Evolutionary conservation across 805 yeast species (phyloP).

Genomic region (Yamadazyma philogaea): DNA sequence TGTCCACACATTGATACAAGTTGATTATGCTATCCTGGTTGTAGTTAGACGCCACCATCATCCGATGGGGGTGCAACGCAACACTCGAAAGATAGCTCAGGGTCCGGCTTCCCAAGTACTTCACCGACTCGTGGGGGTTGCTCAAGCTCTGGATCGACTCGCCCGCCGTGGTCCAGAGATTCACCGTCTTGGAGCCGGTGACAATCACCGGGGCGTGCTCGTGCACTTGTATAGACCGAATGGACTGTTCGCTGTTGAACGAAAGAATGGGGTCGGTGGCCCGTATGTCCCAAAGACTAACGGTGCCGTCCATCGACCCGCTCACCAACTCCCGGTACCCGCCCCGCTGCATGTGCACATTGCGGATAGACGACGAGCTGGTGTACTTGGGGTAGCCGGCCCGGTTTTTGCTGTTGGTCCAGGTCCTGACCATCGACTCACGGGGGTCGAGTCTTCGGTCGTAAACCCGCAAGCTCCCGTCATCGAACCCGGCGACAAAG

Average conservation of each 20-base stretch:
- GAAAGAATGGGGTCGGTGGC: constrained; percentile 63
- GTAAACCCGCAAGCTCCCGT: constrained; percentile 83
- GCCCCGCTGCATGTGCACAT: constrained; percentile 94
- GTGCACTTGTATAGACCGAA: constrained; percentile 76
- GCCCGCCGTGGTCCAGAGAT: constrained; percentile 85
- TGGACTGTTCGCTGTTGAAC: constrained; percentile 55
- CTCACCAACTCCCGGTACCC: constrained; percentile 87
- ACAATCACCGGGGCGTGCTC: constrained; percentile 96
- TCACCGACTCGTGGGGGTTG: constrained; percentile 37
- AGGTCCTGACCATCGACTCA: constrained; percentile 79
- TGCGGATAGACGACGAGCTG: constrained; percentile 57
- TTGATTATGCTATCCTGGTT: constrained; percentile 72
- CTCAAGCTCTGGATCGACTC: constrained; percentile 62
- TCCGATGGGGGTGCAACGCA: constrained; percentile 87
- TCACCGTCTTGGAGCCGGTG: constrained; percentile 76
- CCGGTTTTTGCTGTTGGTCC: constrained; percentile 44
- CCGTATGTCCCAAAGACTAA: constrained; percentile 90
- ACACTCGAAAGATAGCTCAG: constrained; percentile 60
- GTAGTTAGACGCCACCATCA: constrained; percentile 86
- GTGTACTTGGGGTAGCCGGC: constrained; percentile 11
- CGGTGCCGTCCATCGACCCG: constrained; percentile 77
- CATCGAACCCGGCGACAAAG: constrained; percentile 88
- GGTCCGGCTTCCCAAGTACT: constrained; percentile 43
- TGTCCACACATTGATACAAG: constrained; percentile 47
- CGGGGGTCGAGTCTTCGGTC: constrained; percentile 84